Evolutionary conservation across 2,329 filamentous ascomycete genomes (phyloP), one percentile per base, ranked within the genome.

Genomic region (Aureobasidium sp.): DNA sequence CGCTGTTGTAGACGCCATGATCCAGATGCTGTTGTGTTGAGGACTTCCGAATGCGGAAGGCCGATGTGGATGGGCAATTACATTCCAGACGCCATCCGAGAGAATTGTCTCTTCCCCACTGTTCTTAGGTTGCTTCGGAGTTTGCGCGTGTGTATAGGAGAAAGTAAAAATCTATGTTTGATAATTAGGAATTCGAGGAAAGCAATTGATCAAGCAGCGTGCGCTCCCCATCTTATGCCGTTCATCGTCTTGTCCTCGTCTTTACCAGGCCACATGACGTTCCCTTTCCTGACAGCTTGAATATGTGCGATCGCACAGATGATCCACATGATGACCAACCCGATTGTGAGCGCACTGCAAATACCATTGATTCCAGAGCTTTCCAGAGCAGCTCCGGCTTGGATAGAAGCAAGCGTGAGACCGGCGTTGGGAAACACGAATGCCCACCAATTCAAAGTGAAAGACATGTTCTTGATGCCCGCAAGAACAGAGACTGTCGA

Each of bases 351-450:
- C 20, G 79, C 82, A 17, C 79, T 81, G 2, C 79, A 78, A 25
- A 86, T 74, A 57, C 80, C 81, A 68, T 79, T 69, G n/a, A 87
- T 73, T 0, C 76, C 81, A 0, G 75, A 64, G 67, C 82, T 87
- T 0, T 77, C 71, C 12, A 86, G 73, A 0, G 73, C 77, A n/a
- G 77, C 77, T 2, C 81, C 85, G 49, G 86, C 74, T 15, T 82
- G 76, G 44, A 87, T 84, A 4, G 80, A 81, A 0, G 83, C 81
- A 42, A 87, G 75, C 1, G 82, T 84, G 57, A 87, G 81, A 0
- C 85, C 85, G 1, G 82, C 83, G 63, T 87, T 87, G 6, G 85
- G 85, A 68, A 87, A 88, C 37, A 88, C 81, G 71, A 86, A 85
- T 6, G 83, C 83, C 79, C 82, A 86, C 84, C 84, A 88, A 69